Percentiles rank a stretch among this genome's conserved stretches.
Conservation (phyloP, 2,329 filamentous ascomycete genomes). For the Metarhizium brunneum region DNA sequence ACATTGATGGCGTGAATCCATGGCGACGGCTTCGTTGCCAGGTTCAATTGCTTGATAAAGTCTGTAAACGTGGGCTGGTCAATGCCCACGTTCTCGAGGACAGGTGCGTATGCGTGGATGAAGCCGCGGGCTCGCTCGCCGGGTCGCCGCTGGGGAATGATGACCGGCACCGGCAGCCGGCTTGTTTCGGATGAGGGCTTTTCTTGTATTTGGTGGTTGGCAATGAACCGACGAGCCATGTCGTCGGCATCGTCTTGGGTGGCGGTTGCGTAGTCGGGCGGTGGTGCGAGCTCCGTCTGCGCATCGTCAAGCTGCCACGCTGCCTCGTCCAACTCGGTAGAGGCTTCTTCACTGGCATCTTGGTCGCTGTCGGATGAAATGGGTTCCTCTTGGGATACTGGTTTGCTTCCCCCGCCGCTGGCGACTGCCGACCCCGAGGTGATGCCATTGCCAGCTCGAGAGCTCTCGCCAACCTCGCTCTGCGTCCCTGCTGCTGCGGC, state of each 20-base stretch:
- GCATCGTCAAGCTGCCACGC: conserved; percentile 9
- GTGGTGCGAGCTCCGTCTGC: conserved; percentile 5
- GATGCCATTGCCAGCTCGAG: neutral
- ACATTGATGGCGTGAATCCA: conserved; percentile 32
- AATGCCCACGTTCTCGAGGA: conserved; percentile 35
- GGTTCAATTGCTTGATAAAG: conserved; percentile 38
- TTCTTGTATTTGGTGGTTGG: conserved; percentile 1
- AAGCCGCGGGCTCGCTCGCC: conserved; percentile 38
- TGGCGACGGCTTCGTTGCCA: conserved; percentile 23
- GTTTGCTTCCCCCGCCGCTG: no score
- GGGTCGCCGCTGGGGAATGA: conserved; percentile 43
- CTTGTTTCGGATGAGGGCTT: neutral
- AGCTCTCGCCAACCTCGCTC: neutral
- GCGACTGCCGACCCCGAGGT: no score
- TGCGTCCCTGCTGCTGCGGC: neutral
- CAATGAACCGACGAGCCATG: conserved; percentile 6
- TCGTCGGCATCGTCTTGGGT: conserved; percentile 4
- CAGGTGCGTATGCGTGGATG: conserved; percentile 41
- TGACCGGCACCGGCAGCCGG: conserved; percentile 32
- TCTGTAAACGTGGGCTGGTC: conserved; percentile 36
- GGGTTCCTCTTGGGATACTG: no score
- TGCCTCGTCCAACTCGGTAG: conserved; percentile 10
- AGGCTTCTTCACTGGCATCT: neutral
- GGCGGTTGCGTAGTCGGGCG: conserved; percentile 7
- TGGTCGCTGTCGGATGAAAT: neutral